These are phyloP conservation scores for Barbarea vulgaris DNA, from an alignment of 345 rosid species.

Conservation along the genomic window DNA sequence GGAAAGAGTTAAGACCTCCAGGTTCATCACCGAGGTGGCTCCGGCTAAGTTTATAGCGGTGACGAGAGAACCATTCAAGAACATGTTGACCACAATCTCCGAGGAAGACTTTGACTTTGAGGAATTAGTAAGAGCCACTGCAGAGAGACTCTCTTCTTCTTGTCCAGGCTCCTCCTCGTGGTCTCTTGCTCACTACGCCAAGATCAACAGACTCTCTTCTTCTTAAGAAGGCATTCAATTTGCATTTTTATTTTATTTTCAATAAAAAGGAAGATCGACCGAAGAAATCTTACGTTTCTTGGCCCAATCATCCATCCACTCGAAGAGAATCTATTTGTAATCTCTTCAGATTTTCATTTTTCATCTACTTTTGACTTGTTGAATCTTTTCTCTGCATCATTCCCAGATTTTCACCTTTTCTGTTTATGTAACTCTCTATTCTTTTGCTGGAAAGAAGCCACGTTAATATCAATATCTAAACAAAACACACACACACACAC, in stretches of 20 bases:
- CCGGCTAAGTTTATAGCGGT: constrained; percentile 47
- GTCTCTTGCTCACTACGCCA: constrained; percentile 32
- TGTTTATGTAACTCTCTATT: neutral
- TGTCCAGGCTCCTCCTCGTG: constrained; percentile 29
- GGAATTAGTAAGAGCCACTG: constrained; percentile 35
- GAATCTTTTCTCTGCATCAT: neutral
- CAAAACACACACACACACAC: neutral
- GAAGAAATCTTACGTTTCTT: constrained; percentile 23
- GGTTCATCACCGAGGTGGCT: constrained; percentile 56
- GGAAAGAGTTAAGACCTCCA: constrained; percentile 33
- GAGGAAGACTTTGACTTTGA: constrained; percentile 52
- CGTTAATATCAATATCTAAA: neutral
- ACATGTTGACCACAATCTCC: constrained; percentile 48
- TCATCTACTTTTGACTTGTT: neutral
- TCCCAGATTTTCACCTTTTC: too few relatives aligned
- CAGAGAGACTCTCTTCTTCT: constrained; percentile 35
- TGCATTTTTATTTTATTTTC: neutral
- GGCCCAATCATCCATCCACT: neutral
- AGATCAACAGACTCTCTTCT: constrained; percentile 26
- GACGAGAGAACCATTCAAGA: constrained; percentile 46
- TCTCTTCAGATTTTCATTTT: constrained; percentile 29
- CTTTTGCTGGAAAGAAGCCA: neutral
- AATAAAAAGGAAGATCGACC: constrained; percentile 16
- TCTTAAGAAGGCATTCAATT: constrained; percentile 18
- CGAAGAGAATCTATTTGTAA: neutral